Percentiles rank a stretch among this genome's conserved stretches.
phyloP scores from a whole-genome alignment of 805 yeast species.

The Metschnikowia cerradonensis region DNA sequence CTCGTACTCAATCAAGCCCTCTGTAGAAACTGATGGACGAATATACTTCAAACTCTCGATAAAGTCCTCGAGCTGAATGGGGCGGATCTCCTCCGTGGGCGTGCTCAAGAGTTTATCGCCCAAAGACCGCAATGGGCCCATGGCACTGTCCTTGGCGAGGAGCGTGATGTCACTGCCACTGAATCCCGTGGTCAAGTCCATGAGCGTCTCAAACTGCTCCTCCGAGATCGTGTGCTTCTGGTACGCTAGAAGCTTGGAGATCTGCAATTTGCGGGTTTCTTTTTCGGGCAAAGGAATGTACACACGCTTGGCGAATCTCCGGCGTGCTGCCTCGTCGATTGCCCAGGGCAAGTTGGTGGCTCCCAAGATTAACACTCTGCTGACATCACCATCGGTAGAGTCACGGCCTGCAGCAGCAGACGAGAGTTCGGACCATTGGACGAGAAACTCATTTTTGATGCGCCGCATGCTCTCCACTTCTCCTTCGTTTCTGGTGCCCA shows the following conservation, averaged over 20 bases:
- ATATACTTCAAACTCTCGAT: constrained; percentile 69
- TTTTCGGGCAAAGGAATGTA: constrained; percentile 92
- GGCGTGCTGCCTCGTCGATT: constrained; percentile 92
- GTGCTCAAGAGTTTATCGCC: constrained; percentile 77
- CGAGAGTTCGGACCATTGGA: constrained; percentile 91
- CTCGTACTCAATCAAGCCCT: constrained; percentile 75
- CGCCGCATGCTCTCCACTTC: constrained; percentile 87
- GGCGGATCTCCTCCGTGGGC: constrained; percentile 71
- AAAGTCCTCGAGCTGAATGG: constrained; percentile 72
- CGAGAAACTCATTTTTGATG: constrained; percentile 86
- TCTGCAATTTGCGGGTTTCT: constrained; percentile 72
- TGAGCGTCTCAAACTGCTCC: constrained; percentile 56
- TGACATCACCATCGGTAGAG: constrained; percentile 32
- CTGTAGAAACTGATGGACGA: constrained; percentile 82
- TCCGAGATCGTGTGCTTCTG: constrained; percentile 70
- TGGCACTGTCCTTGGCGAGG: constrained; percentile 92
- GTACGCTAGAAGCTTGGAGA: constrained; percentile 59
- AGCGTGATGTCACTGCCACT: constrained; percentile 95
- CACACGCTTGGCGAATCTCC: constrained; percentile 87
- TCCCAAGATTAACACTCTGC: constrained; percentile 81
- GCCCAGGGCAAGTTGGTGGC: constrained; percentile 98
- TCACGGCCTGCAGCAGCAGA: constrained; percentile 77
- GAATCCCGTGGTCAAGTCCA: constrained; percentile 70
- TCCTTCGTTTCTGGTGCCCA: constrained; percentile 70
- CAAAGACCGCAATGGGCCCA: constrained; percentile 90